phyloP scores from a whole-genome alignment of 108 stramenopile species.

The Cylindrotheca fusiformis region DNA sequence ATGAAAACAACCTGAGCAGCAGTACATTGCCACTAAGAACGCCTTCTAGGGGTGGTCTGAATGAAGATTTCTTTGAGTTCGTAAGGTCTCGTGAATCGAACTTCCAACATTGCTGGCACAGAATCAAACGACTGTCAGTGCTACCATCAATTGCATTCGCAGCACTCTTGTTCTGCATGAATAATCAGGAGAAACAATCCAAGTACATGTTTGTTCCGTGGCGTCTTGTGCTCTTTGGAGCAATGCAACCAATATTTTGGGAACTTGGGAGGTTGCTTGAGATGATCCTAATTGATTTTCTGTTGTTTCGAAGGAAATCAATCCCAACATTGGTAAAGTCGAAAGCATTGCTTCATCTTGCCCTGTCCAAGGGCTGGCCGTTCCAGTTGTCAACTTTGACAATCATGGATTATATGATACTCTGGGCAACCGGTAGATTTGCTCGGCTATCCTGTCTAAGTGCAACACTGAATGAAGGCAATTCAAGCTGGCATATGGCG shows the following conservation, averaged over 20 bases:
- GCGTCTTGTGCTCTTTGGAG: slow-evolving; percentile 32
- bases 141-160: too few relatives aligned
- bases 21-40: too few relatives aligned
- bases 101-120: too few relatives aligned
- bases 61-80: too few relatives aligned
- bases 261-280: slow-evolving; percentile 20
- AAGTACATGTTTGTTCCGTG: too few relatives aligned
- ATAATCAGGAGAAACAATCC: too few relatives aligned
- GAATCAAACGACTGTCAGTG: too few relatives aligned
- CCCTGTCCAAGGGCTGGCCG: slow-evolving; percentile 54
- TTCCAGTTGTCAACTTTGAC: slow-evolving; percentile 38
- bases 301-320: slow-evolving; percentile 24
- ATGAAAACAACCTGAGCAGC: too few relatives aligned
- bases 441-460: slow-evolving; percentile 40
- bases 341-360: slow-evolving; percentile 25
- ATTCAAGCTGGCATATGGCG: too few relatives aligned
- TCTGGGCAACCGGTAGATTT: slow-evolving; percentile 22
- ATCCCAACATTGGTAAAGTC: slow-evolving; percentile 24
- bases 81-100: too few relatives aligned
- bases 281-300: slow-evolving; percentile 37
- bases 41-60: too few relatives aligned
- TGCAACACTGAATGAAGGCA: slow-evolving; percentile 31
- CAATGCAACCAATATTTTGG: slow-evolving; percentile 32
- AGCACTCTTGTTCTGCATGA: too few relatives aligned
- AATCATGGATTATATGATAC: slow-evolving; percentile 27